phyloP scores from a whole-genome alignment of 805 yeast species.

The Jamesozyma jinghongensis region DNA sequence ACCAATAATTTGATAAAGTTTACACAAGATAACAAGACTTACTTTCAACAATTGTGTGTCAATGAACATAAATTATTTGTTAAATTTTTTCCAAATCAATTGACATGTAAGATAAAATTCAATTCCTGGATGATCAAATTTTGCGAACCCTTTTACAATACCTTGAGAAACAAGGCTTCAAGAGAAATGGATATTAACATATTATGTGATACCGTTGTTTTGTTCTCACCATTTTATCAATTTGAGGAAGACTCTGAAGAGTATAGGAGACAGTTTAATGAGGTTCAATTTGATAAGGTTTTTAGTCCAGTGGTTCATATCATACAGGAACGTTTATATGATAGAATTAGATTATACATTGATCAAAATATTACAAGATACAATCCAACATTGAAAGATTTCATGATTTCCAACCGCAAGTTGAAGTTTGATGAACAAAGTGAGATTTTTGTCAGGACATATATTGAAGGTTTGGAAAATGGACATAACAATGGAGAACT shows the following conservation, averaged over 20 bases:
- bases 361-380: slow-evolving; percentile 61
- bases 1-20: slow-evolving; percentile 41
- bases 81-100: slow-evolving; percentile 38
- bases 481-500: not conserved
- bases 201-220: slow-evolving; percentile 66
- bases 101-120: slow-evolving; percentile 32
- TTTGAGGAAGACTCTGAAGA: slow-evolving; percentile 41
- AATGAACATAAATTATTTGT: slow-evolving; percentile 55
- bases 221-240: slow-evolving; percentile 60
- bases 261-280: slow-evolving; percentile 23
- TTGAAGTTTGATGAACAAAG: slow-evolving; percentile 16
- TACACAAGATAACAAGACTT: slow-evolving; percentile 54
- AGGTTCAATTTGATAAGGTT: slow-evolving; percentile 44
- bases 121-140: slow-evolving; percentile 53
- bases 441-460: slow-evolving; percentile 6
- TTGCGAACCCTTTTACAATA: slow-evolving; percentile 72
- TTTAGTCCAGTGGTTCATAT: slow-evolving; percentile 68
- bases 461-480: not conserved
- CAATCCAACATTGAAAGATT: slow-evolving; percentile 58
- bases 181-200: slow-evolving; percentile 59
- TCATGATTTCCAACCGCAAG: slow-evolving; percentile 46
- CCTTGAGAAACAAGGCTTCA: slow-evolving; percentile 54
- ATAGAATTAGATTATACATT: slow-evolving; percentile 65
- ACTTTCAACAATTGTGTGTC: slow-evolving; percentile 48
- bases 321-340: slow-evolving; percentile 70